Base-by-base conservation (phyloP, 306 rosid genomes). In the Senna tora region DNA sequence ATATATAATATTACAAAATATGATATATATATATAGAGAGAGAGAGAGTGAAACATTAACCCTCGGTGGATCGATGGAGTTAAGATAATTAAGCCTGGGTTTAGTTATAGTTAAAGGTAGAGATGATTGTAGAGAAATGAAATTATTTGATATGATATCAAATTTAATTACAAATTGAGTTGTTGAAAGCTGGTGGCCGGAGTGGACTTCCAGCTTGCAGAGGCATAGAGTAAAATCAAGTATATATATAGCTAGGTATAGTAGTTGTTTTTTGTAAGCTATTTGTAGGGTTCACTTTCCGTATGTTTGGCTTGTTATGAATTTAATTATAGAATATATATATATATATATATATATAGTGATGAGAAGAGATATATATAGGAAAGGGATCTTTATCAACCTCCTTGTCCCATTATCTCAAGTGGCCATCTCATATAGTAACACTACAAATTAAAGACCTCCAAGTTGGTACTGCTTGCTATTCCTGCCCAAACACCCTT, bases 341-440 rank as follows among this genome's bases (percentile, higher is more conserved):
- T n/a, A n/a, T n/a, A n/a, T n/a, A n/a, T n/a, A n/a, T n/a, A n/a
- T n/a, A n/a, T n/a, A 65, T 46, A 43, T 43, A 36, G 8, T 36
- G 6, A 46, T n/a, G 15, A 32, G 15, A 5, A 51, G 32, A 50
- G 9, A 67, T 9, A 9, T 15, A 17, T 21, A 19, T 17, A 5
- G 45, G 43, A 47, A 67, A 67, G 72, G 20, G 45, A 59, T 46
- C 25, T 47, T 9, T 47, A 36, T 67, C 72, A 33, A 67, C 17
- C 43, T 58, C 33, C 13, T 67, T 67, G 75, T 79, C 62, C n/a
- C 75, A 52, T 61, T 68, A 15, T 74, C 71, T 67, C 50, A 41
- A 41, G 46, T 21, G 74, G 59, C 28, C 4, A 22, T 47, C 30
- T 72, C 56, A 7, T 71, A 25, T 32, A 14, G 45, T 25, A 59